Percentiles rank a stretch among this genome's conserved stretches.
phyloP scores from a whole-genome alignment of 306 rosid species.

The Rubus idaeus region DNA sequence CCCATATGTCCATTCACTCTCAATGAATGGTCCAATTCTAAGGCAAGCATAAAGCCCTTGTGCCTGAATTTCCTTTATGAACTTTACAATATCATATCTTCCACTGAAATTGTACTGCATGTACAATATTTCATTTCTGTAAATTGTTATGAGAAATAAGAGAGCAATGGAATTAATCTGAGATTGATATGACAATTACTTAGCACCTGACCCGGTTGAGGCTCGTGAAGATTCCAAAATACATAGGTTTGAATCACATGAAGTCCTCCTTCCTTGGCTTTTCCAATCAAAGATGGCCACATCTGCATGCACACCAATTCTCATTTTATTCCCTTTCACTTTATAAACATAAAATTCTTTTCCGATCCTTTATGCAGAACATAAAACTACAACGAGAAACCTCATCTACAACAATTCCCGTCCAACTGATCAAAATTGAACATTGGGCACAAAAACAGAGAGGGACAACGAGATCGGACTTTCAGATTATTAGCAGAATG shows the following conservation, averaged over 20 bases:
- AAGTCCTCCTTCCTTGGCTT: conserved; percentile 77
- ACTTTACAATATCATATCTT: conserved; percentile 56
- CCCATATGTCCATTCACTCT: conserved; percentile 83
- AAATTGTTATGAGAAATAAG: background rate
- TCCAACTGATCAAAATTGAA: no score
- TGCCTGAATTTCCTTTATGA: conserved; percentile 70
- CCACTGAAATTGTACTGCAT: conserved; percentile 72
- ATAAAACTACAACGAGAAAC: background rate
- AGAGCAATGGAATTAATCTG: background rate
- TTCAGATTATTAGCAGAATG: no score
- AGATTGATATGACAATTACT: background rate
- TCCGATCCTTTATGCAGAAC: no score
- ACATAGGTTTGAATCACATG: conserved; percentile 81
- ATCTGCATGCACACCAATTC: conserved; percentile 44
- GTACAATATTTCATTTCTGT: background rate
- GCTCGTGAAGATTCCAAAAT: conserved; percentile 94
- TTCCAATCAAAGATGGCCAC: conserved; percentile 72
- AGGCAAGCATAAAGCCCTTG: conserved; percentile 75
- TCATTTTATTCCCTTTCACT: background rate
- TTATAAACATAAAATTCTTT: background rate
- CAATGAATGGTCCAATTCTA: conserved; percentile 83
- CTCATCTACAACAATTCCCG: background rate
- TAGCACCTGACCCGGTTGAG: conserved; percentile 54
- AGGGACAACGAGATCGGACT: no score
- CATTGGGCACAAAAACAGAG: no score